A percentile compares a stretch with the other conserved stretches of the same genome.
Evolutionary conservation across 139 green algal genomes (phyloP).

Genomic region (Nannochloris sp.): DNA sequence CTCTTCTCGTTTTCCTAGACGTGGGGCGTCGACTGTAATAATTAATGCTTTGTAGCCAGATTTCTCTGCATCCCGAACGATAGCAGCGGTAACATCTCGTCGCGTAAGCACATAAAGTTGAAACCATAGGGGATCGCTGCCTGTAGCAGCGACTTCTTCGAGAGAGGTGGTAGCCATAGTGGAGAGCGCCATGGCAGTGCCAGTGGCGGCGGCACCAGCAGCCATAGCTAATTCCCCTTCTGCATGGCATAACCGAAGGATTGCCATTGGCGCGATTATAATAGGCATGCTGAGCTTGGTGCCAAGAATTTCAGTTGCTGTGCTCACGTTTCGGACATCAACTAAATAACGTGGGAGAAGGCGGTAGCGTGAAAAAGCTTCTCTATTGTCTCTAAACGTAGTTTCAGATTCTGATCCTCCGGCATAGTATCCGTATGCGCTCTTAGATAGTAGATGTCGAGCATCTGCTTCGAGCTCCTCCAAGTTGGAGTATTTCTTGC

Average conservation of each 20-base stretch:
- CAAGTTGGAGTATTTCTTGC: conserved; percentile 15
- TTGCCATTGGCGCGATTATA: conserved; percentile 78
- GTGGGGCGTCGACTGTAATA: conserved; percentile 81
- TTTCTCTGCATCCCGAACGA: conserved; percentile 55
- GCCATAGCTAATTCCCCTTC: conserved; percentile 61
- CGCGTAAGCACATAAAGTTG: conserved; percentile 59
- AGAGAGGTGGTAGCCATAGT: conserved; percentile 62
- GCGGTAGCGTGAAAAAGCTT: conserved; percentile 28
- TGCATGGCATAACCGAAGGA: conserved; percentile 67
- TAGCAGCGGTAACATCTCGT: conserved; percentile 42
- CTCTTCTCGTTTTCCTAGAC: conserved; percentile 59
- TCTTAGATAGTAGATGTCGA: conserved; percentile 2
- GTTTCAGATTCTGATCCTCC: conserved; percentile 29
- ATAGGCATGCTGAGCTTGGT: conserved; percentile 41
- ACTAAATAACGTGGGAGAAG: conserved; percentile 55
- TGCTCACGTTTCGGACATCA: conserved; percentile 49
- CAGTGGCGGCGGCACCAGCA: conserved; percentile 21
- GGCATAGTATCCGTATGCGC: conserved; percentile 43
- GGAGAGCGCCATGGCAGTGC: conserved; percentile 54
- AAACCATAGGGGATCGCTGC: conserved; percentile 45
- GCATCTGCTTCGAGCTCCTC: conserved; percentile 23
- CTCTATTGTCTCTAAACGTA: conserved; percentile 45
- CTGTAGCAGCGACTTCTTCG: conserved; percentile 34
- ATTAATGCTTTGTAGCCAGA: conserved; percentile 71
- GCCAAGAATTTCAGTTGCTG: conserved; percentile 31